phyloP scores from a whole-genome alignment of 2,329 filamentous ascomycete species.

The Chaetomiaceae sp. region DNA sequence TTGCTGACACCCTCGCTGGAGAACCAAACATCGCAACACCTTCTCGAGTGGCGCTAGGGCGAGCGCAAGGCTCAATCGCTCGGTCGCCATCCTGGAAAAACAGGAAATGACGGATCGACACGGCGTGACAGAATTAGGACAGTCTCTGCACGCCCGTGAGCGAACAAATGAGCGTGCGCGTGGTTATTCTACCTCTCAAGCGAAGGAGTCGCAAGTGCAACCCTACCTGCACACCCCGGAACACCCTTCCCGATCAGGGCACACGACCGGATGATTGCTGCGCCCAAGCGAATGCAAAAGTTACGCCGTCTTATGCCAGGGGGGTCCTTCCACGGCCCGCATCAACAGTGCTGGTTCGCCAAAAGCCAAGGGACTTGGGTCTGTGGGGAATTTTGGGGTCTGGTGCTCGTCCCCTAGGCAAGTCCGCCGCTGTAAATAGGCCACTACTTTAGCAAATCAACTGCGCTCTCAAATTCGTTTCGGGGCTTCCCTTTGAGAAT shows the following conservation, averaged over 20 bases:
- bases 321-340: not conserved
- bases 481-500: not conserved
- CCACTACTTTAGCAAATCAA: no score
- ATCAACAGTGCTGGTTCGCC: not conserved
- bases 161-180: slow-evolving; percentile 11
- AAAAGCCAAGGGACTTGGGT: not conserved
- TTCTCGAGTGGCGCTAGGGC: no score
- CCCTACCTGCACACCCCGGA: slow-evolving; percentile 1
- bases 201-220: slow-evolving; percentile 11
- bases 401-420: not conserved
- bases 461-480: not conserved
- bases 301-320: slow-evolving; percentile 25
- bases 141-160: not conserved
- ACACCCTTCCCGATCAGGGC: slow-evolving; percentile 1
- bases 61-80: not conserved
- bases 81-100: not conserved
- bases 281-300: not conserved
- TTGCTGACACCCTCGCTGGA: no score
- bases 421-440: not conserved
- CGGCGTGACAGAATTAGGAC: not conserved
- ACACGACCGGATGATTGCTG: slow-evolving; percentile 8
- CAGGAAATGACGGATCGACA: not conserved
- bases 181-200: not conserved
- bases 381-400: slow-evolving; percentile 5
- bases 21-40: no score